Evolutionary conservation across 257 asterid species (phyloP), one percentile per base, ranked within the genome.

Genomic region (Verbascum thapsus): DNA sequence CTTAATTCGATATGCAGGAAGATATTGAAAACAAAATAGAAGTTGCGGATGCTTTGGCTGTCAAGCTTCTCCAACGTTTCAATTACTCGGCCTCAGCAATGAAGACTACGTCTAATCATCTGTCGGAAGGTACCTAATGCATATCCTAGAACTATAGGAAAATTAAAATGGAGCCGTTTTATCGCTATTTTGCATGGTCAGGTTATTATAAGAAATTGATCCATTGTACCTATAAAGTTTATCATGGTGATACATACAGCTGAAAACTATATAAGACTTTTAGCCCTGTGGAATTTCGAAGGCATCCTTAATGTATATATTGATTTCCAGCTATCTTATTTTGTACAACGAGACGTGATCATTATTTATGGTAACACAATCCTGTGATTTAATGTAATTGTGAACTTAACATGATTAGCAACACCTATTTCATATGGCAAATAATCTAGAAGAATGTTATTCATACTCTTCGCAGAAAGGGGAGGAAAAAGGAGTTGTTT

Each of bases 31-130:
- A 94, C 69, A 94, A 85, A 66, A 83, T 90, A 70, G 98, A 94
- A 80, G 95, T 94, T 70, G 98, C 85, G 37, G 99, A 94, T 77
- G 99, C 97, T 37, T 67, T 85, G 81, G 90, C 91, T 8, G 79
- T 85, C 38, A 94, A 94, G 90, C 95, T 94, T 77, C 96, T 84
- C 77, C 88, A 84, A 72, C 99, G 95, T 47, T 90, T 74, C 83
- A 94, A 87, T 74, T 78, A 84, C 81, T 87, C 96, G 0, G 97
- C 72, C 56, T 85, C 97, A 7, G 83, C 95, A 37, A 84, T 94
- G 87, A 94, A 83, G 77, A 78, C 96, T 23, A 72, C 96, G 55
- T 81, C 99, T 48, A 83, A 71, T 72, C 91, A 87, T 79, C 85
- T 94, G n/a, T 94, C 95, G 15, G 92, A 82, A 90, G 99, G 99